Base-by-base conservation (phyloP, 2,329 filamentous ascomycete genomes). In the Sodiomyces alkalinus region DNA sequence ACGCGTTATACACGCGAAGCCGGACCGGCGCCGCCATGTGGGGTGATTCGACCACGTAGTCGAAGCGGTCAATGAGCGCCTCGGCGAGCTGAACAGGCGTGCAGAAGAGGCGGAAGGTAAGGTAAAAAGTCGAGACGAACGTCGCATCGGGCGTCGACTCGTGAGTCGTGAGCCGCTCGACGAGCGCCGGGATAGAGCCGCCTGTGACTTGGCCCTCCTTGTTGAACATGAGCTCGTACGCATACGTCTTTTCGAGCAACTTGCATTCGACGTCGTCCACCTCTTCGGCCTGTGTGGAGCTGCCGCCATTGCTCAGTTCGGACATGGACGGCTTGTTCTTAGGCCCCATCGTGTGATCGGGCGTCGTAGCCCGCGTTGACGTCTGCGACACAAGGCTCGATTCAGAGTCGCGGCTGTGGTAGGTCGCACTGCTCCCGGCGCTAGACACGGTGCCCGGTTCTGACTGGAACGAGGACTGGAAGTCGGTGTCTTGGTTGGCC, bases 191-290 rank as follows among this genome's bases (percentile, higher is more conserved):
- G 9, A 98, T 65, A 3, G 85, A 92, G 10, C 90, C 90, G 26
- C 90, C 90, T 22, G 81, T 81, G n/a, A 98, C 77, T 36, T 92
- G 80, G 2, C 87, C 86, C 40, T 96, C 87, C 50, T 92, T 92
- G 57, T 92, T 94, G 49, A 81, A 79, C 44, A 93, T 74, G 26
- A 98, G 64, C 47, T 98, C 87, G 44, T 94, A 81, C 0, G 83
- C 82, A 44, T 72, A 94, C 0, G 86, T 93, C 54, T 80, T 92
- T 47, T 86, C 81, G n/a, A 93, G 60, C n/a, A 94, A 60, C 43
- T 77, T 78, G 4, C 71, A 77, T 48, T 93, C 87, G 1, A 77
- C 72, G 27, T 92, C 85, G 19, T 82, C 75, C 9, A 68, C 62
- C 33, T 87, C 82, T 31, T 92, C 83, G 4, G 65, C 71, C n/a